Evolutionary conservation across 768 basidiomycete species (phyloP), one percentile per base, ranked within the genome.

Genomic region (Hemileccinum rubropunctum): DNA sequence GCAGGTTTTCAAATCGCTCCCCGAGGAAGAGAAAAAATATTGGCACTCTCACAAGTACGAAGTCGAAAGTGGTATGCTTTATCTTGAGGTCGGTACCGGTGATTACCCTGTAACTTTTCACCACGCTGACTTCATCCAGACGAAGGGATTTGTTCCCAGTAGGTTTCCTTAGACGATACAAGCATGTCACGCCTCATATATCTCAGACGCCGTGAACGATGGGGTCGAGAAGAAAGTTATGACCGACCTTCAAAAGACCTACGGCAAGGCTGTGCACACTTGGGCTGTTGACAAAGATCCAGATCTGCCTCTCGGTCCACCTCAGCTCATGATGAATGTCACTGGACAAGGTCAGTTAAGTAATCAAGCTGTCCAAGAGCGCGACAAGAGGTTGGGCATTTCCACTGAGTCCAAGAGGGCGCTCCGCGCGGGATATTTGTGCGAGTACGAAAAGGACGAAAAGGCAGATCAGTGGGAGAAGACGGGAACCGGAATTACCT

Each of bases 41-140:
- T 80, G 79, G 79, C 80, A 81, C 57, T 76, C 74, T 13, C 79
- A 80, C 54, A 73, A 77, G 53, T 75, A 73, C 47, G 76, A 76
- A 58, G 74, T 71, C 23, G 71, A 70, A 51, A 71, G 64, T 46
- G 66, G 71, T 10, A 34, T 65, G 5, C 56, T 73, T 27, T 67
- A 69, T 47, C 51, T 74, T 4, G 58, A 65, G 33, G 63, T 68
- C 23, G 7, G 59, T 50, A 20, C 18, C 11, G 7, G 28, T 39
- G 23, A 6, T 23, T 23, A 23, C 23, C 11, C 3, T 18, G 10
- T 43, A 13, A 37, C 14, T 21, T 10, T 32, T 33, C n/a, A 44
- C 45, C 46, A 9, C 5, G 23, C 39, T 45, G 39, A 51, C 14
- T 4, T 12, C 23, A 15, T 32, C 15, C 27, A 63, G 63, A 58